Evolutionary conservation across 108 stramenopile species (phyloP).

Genomic region (Nitzschia putrida): DNA sequence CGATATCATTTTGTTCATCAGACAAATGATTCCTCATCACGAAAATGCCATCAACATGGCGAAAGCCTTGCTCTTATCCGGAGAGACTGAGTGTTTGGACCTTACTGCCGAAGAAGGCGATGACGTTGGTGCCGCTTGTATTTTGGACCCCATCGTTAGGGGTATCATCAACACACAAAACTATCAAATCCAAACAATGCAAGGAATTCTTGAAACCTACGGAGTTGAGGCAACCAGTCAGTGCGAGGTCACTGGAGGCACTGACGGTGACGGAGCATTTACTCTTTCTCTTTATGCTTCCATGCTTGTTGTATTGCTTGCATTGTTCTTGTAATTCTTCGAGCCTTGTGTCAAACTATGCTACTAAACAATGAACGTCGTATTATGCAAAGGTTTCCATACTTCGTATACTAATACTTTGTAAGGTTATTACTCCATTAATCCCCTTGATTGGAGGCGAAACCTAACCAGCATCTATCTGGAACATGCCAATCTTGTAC

Average conservation of each 20-base stretch:
- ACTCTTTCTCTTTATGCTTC: background rate
- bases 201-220: constrained; percentile 44
- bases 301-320: background rate
- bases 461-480: no score
- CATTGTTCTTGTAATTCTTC: background rate
- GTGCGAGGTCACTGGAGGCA: background rate
- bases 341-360: no score
- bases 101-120: constrained; percentile 35
- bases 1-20: constrained; percentile 58
- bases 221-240: background rate
- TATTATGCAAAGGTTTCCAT: no score
- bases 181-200: constrained; percentile 81
- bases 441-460: no score
- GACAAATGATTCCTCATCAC: constrained; percentile 94
- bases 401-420: no score
- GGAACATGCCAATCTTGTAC: no score
- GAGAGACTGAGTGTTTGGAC: constrained; percentile 49
- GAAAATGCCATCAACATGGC: constrained; percentile 94
- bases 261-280: background rate
- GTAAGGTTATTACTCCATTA: no score
- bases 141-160: constrained; percentile 42
- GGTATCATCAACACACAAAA: constrained; percentile 79
- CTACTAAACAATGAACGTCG: no score
- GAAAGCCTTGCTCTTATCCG: constrained; percentile 64
- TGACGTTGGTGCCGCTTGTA: background rate